Evolutionary conservation across 1,284 basidiomycete genomes (phyloP).

Genomic region (Grifola frondosa): DNA sequence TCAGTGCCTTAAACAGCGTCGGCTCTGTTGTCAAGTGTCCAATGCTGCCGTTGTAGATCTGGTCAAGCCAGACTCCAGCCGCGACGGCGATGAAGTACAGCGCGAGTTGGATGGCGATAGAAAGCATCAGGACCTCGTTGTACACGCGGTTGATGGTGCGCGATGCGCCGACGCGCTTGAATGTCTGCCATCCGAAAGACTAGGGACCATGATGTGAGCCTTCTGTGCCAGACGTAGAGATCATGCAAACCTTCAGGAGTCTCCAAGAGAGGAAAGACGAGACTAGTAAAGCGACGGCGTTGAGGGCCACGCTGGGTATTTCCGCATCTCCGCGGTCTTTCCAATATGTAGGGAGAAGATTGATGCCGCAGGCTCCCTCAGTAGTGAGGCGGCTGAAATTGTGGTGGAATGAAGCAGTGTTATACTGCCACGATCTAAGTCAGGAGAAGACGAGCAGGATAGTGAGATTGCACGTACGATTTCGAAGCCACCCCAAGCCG

Average conservation of each 20-base stretch:
- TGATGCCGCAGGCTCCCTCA: conserved; percentile 59
- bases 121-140: conserved; percentile 67
- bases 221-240: not conserved
- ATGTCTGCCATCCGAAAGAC: conserved; percentile 81
- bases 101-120: conserved; percentile 71
- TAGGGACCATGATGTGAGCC: conserved; percentile 27
- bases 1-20: conserved; percentile 52
- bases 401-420: conserved; percentile 54
- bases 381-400: conserved; percentile 59
- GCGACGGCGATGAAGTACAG: conserved; percentile 74
- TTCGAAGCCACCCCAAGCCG: conserved; percentile 69
- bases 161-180: conserved; percentile 81
- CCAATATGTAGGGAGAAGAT: conserved; percentile 65
- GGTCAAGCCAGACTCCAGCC: conserved; percentile 74
- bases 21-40: conserved; percentile 48
- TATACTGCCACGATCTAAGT: conserved; percentile 9
- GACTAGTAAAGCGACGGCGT: conserved; percentile 56
- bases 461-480: conserved; percentile 33
- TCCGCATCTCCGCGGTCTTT: conserved; percentile 52
- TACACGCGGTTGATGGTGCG: conserved; percentile 71
- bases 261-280: conserved; percentile 71
- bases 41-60: conserved; percentile 64
- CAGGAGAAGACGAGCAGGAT: not conserved
- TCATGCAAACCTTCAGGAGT: conserved; percentile 58
- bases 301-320: conserved; percentile 63